A percentile compares a stretch with the other conserved stretches of the same genome.
Conservation (phyloP, 2,329 filamentous ascomycete genomes). For the Apiospora sp. region DNA sequence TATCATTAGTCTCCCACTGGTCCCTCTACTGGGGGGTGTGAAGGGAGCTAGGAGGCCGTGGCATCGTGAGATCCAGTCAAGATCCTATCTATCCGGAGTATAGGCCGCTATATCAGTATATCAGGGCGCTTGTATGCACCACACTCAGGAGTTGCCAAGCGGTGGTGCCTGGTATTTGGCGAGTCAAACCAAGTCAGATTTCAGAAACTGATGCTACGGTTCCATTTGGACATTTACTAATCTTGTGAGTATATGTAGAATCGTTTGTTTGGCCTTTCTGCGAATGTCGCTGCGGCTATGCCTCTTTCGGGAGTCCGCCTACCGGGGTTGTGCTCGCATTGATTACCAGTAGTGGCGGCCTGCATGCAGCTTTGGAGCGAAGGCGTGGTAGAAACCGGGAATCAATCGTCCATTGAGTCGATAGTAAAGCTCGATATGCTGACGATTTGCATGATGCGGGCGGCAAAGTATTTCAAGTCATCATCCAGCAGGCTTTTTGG, state of each 20-base stretch:
- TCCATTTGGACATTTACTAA: constrained; percentile 6
- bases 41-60: not conserved
- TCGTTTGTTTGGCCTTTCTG: not conserved
- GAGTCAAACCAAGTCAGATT: constrained; percentile 7
- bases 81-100: not conserved
- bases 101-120: constrained; percentile 8
- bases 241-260: not conserved
- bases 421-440: constrained; percentile 1
- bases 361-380: constrained; percentile 1
- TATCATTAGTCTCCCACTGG: not conserved
- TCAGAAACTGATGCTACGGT: constrained; percentile 6
- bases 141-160: not conserved
- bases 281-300: not conserved
- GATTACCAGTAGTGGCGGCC: constrained; percentile 3
- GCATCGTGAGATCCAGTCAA: not conserved
- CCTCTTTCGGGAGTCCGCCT: not conserved
- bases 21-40: not conserved
- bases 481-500: not conserved
- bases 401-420: not conserved
- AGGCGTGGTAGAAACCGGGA: constrained; percentile 9
- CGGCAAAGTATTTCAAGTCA: constrained; percentile 10
- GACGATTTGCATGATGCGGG: constrained; percentile 9
- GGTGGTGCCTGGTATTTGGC: constrained; percentile 11
- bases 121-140: not conserved
- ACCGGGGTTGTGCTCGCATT: not conserved